These are phyloP conservation scores for Amanita rubescens DNA, from an alignment of 768 basidiomycete genomes.

Conservation along the genomic window DNA sequence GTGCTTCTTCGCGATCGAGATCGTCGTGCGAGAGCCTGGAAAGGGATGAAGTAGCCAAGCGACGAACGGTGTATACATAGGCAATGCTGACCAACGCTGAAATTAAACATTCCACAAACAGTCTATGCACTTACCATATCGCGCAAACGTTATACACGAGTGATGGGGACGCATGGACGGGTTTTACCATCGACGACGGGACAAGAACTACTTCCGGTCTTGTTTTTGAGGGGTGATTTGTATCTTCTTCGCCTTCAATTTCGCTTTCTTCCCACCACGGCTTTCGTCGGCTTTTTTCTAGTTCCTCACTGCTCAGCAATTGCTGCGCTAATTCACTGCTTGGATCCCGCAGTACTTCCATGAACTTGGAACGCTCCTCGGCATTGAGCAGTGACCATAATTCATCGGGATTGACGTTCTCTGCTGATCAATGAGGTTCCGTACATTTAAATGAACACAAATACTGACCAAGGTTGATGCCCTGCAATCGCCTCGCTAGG, in stretches of 20 bases:
- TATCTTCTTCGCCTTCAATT: constrained; percentile 7
- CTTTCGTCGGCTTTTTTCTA: constrained; percentile 37
- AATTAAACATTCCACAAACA: not conserved
- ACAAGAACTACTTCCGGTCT: constrained; percentile 39
- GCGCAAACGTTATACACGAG: constrained; percentile 66
- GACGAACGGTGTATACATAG: constrained; percentile 62
- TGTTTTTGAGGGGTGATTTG: constrained; percentile 28
- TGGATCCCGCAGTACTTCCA: constrained; percentile 52
- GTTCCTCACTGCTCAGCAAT: constrained; percentile 50
- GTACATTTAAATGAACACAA: not conserved
- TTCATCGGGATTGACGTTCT: constrained; percentile 44
- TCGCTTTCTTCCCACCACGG: constrained; percentile 69
- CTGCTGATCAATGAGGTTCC: constrained; percentile 24
- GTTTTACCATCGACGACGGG: constrained; percentile 37
- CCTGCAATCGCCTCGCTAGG: constrained; percentile 43
- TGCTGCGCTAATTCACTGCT: constrained; percentile 51
- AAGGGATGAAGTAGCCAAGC: constrained; percentile 53
- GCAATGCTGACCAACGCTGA: constrained; percentile 39
- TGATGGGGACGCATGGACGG: constrained; percentile 27
- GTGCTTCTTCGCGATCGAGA: constrained; percentile 40
- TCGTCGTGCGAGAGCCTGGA: constrained; percentile 30
- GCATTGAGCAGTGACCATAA: constrained; percentile 56
- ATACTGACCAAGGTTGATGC: constrained; percentile 54
- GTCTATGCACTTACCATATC: constrained; percentile 46
- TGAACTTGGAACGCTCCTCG: constrained; percentile 55